A percentile compares a stretch with the other conserved stretches of the same genome.
Conservation (phyloP, 805 yeast genomes). For the Candida michaelii region DNA sequence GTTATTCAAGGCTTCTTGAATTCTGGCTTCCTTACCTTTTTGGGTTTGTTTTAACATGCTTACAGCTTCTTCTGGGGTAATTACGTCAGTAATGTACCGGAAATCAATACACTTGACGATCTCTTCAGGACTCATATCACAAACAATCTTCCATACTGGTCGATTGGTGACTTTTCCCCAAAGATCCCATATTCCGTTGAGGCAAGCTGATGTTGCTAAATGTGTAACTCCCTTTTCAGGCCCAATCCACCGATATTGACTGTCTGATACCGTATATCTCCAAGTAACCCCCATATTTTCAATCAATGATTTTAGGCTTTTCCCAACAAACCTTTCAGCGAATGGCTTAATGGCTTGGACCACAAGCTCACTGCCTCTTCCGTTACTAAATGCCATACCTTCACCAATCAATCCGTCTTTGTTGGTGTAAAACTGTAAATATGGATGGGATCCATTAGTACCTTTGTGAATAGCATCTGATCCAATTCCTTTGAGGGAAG, state of each 20-base stretch:
- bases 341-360: slow-evolving; percentile 32
- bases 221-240: slow-evolving; percentile 46
- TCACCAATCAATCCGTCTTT: slow-evolving; percentile 27
- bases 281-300: slow-evolving; percentile 41
- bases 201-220: slow-evolving; percentile 40
- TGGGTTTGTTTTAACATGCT: slow-evolving; percentile 27
- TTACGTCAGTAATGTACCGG: slow-evolving; percentile 41
- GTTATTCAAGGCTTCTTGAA: slow-evolving; percentile 24
- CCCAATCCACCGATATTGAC: slow-evolving; percentile 45
- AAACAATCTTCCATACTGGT: slow-evolving; percentile 43
- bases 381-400: slow-evolving; percentile 39
- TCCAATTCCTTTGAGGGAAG: slow-evolving; percentile 38
- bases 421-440: slow-evolving; percentile 28
- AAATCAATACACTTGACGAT: slow-evolving; percentile 40
- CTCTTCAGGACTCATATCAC: slow-evolving; percentile 44
- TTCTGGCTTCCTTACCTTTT: slow-evolving; percentile 24
- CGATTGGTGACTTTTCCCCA: slow-evolving; percentile 39
- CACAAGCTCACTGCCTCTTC: slow-evolving; percentile 16
- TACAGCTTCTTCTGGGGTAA: slow-evolving; percentile 43
- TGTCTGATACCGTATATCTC: slow-evolving; percentile 39
- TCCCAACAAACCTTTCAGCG: slow-evolving; percentile 36
- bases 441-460: slow-evolving; percentile 44
- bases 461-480: slow-evolving; percentile 43
- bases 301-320: slow-evolving; percentile 28
- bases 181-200: slow-evolving; percentile 44